Conservation (phyloP, 768 basidiomycete species). For the Pleurotus djamor region DNA sequence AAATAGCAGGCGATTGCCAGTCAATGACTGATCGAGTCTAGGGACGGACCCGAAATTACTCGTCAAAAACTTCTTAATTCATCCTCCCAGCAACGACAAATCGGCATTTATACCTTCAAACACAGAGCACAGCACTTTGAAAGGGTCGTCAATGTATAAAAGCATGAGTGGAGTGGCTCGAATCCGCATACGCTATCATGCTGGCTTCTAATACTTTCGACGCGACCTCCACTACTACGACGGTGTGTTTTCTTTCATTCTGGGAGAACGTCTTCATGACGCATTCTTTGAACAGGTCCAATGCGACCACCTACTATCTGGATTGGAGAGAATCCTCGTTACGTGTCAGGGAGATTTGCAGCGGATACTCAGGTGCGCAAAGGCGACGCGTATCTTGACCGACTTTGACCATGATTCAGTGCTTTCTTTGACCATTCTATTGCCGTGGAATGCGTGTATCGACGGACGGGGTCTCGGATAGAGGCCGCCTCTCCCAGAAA, state of each 20-base stretch:
- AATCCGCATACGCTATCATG: neutral
- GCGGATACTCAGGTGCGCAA: constrained; percentile 62
- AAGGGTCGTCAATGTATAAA: no score
- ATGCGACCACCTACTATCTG: constrained; percentile 50
- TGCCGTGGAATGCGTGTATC: constrained; percentile 29
- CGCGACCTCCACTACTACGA: neutral
- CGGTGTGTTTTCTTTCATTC: neutral
- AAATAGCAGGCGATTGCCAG: no score
- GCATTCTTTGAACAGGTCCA: constrained; percentile 33
- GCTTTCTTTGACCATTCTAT: constrained; percentile 66
- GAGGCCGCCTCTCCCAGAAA: constrained; percentile 30
- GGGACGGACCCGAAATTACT: no score
- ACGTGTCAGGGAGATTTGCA: constrained; percentile 72
- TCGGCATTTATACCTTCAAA: no score
- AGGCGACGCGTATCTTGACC: neutral
- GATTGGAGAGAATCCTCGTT: constrained; percentile 65
- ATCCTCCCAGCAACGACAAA: no score
- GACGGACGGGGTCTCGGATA: constrained; percentile 48
- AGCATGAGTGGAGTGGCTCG: no score
- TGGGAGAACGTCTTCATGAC: neutral
- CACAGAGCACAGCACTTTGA: no score
- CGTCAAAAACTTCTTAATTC: no score
- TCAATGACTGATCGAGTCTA: no score
- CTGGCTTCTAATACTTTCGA: neutral
- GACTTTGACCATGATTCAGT: constrained; percentile 27